Evolutionary conservation across 768 basidiomycete genomes (phyloP), one percentile per base, ranked within the genome.

Genomic region (Boletus bicolor): DNA sequence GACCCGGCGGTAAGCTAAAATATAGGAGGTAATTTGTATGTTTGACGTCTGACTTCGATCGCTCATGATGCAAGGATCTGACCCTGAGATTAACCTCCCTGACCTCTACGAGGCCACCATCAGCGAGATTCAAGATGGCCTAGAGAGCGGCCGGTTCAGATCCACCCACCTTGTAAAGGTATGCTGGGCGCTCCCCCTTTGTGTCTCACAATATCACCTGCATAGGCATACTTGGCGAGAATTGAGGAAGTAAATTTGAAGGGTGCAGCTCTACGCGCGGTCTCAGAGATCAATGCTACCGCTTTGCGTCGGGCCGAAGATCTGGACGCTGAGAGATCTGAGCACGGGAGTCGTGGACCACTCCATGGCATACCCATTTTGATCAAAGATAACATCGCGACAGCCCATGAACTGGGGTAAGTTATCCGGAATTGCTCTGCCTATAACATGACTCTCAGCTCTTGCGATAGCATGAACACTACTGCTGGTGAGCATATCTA

Each of bases 201-300:
- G 17, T 8, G 0, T 26, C 21, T 34, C 34, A 28, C 28, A 21
- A 48, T 36, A 8, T 55, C 49, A 53, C 51, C 17, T 17, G 48
- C 32, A 5, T 32, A 87, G 85, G 83, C 84, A 3, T 87, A 87
- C 65, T 74, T 87, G 59, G 79, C 80, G 11, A 77, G 86, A 2
- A 86, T 87, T 26, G 81, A 85, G 5, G 81, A 87, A 63, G 86
- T 88, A n/a, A 87, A 87, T 61, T 61, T 79, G 17, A 72, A 81
- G 54, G 84, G 85, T 2, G 80, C 84, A 11, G 69, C 68, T 43
- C 69, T 88, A 9, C 80, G 77, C 10, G 85, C 85, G 1, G 76
- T 87, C 5, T 69, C 85, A 14, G 86, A 87, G 53, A 70, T 72
- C 1, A 88, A 83, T 45, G 76, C 80, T 0, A 76, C 74, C 7